Evolutionary conservation across 1,284 basidiomycete genomes (phyloP), one percentile per base, ranked within the genome.

Genomic region (Sporisorium scitamineum): DNA sequence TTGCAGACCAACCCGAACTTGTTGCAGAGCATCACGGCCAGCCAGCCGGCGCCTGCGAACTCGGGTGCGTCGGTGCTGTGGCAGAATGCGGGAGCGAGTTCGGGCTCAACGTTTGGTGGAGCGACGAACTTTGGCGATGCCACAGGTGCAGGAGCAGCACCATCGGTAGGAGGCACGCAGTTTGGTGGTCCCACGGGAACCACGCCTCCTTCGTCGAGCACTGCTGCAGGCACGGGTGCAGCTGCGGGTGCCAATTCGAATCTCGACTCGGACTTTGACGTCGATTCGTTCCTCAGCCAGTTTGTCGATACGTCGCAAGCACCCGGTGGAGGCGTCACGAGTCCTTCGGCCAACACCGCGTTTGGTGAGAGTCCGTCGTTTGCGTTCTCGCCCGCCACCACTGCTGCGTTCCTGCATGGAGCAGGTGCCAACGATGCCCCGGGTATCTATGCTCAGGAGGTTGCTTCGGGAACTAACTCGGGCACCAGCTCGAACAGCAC

Each of bases 1-100:
- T 88, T 92, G 62, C 92, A 92, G 2, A 86, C 93, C 41, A 91
- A 80, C 39, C 72, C 79, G 22, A 61, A 54, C 18, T 18, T 70
- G 42, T 18, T 74, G 51, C 54, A 61, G 45, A 41, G 37, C 9
- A 47, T 66, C 18, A n/a, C 34, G 9, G 47, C n/a, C n/a, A n/a
- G 54, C 10, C 58, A 53, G 58, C 22, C 51, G 11, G 37, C 51
- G 39, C 14, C 22, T n/a, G 9, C 37, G 11, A 41, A 34, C 24
- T 11, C 54, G 8, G 58, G 32, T 47, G 24, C 44, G 10, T 22
- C 27, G 4, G 52, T 61, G 41, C 41, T 51, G n/a, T 61, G 59
- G 59, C 59, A 61, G 52, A 58, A 26, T 13, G 14, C 56, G 2
- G 44, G 16, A 4, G 16, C 39, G 0, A 27, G 29, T 5, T 4